phyloP scores from a whole-genome alignment of 768 basidiomycete species.

The Exidia glandulosa region DNA sequence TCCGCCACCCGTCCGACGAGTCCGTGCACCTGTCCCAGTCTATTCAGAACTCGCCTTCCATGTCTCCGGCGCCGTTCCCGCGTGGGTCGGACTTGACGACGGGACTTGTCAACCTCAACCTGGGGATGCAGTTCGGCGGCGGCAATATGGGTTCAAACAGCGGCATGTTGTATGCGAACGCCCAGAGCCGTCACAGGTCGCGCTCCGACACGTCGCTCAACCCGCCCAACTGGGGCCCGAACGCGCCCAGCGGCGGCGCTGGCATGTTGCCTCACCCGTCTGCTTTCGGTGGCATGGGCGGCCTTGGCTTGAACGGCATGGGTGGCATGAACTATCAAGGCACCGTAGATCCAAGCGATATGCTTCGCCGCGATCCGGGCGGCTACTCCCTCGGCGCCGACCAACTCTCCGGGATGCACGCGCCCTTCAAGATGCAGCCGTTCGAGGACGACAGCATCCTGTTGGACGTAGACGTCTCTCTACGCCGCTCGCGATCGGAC shows the following conservation, averaged over 20 bases:
- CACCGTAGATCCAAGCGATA: constrained; percentile 30
- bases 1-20: not conserved
- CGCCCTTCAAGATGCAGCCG: constrained; percentile 1
- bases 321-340: constrained; percentile 2
- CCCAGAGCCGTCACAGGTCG: constrained; percentile 34
- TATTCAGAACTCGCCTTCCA: not conserved
- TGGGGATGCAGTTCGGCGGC: not conserved
- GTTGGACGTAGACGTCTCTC: constrained; percentile 20
- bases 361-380: constrained; percentile 23
- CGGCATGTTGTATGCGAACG: not conserved
- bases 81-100: not conserved
- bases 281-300: constrained; percentile 26
- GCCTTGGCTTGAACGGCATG: constrained; percentile 22
- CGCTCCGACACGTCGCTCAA: constrained; percentile 51
- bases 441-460: constrained; percentile 19
- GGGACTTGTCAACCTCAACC: not conserved
- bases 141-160: not conserved
- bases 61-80: not conserved
- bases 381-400: constrained; percentile 4
- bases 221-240: constrained; percentile 35
- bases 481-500: constrained; percentile 47
- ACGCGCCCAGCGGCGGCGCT: not conserved
- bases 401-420: not conserved
- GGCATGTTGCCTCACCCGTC: constrained; percentile 17
- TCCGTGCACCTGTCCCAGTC: not conserved